A percentile compares a stretch with the other conserved stretches of the same genome.
phyloP scores from a whole-genome alignment of 352 stramenopile species.

The Halophytophthora batemanensis region DNA sequence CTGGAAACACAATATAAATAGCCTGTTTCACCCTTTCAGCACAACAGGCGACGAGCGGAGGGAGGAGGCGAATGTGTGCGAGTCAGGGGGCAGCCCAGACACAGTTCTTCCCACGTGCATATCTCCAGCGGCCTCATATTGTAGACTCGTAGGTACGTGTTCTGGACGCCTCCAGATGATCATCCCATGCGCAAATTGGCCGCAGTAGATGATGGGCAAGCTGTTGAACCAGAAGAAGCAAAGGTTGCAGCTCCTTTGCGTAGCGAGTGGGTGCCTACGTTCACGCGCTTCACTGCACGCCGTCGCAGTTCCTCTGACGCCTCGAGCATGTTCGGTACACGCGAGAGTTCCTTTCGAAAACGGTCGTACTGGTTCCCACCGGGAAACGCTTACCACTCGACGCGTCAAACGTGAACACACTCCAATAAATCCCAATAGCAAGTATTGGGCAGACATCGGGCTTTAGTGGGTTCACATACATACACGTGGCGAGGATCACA shows the following conservation, averaged over 20 bases:
- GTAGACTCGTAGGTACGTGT: slow-evolving; percentile 22
- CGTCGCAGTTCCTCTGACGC: slow-evolving; percentile 10
- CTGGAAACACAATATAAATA: no score
- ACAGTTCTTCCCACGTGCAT: no score
- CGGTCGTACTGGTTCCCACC: slow-evolving; percentile 17
- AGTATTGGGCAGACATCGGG: slow-evolving; percentile 19
- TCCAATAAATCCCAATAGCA: no score
- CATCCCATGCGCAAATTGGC: slow-evolving; percentile 17
- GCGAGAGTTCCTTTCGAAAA: slow-evolving; percentile 12
- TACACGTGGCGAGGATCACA: slow-evolving; percentile 21
- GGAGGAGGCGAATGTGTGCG: no score
- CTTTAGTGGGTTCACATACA: slow-evolving; percentile 15
- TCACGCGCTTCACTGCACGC: slow-evolving; percentile 11
- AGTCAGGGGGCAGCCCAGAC: neutral
- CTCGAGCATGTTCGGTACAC: slow-evolving; percentile 1
- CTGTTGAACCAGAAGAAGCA: slow-evolving; percentile 16
- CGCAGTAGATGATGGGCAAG: slow-evolving; percentile 13
- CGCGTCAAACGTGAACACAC: no score
- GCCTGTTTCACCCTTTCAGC: no score
- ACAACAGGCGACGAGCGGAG: no score
- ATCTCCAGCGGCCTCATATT: slow-evolving; percentile 11
- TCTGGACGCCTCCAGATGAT: slow-evolving; percentile 15
- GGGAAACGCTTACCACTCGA: slow-evolving; percentile 3
- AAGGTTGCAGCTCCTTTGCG: slow-evolving; percentile 24
- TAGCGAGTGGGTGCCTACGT: slow-evolving; percentile 22